A percentile compares a stretch with the other conserved stretches of the same genome.
These are phyloP conservation scores for Aspergillus terreus DNA, from an alignment of 2,329 filamentous ascomycete species.

Conservation along the genomic window DNA sequence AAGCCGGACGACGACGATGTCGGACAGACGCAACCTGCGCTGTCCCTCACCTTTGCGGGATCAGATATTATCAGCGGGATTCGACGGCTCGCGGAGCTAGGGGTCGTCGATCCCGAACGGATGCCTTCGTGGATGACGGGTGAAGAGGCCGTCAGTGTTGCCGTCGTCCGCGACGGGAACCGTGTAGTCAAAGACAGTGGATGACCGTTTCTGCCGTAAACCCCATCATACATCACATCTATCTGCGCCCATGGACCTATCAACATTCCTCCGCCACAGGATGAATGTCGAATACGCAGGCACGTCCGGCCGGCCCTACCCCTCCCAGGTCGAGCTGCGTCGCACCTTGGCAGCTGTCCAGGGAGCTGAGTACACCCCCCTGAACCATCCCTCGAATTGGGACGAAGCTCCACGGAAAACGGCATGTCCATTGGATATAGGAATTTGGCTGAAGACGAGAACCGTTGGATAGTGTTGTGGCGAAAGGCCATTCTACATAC, in stretches of 20 bases:
- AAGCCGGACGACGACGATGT: slow-evolving; percentile 1
- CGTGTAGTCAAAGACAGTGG: slow-evolving; percentile 19
- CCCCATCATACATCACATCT: background rate
- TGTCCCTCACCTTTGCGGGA: slow-evolving; percentile 65
- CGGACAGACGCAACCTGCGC: slow-evolving; percentile 16
- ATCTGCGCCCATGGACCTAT: background rate
- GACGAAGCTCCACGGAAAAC: too few species aligned
- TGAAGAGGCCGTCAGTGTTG: slow-evolving; percentile 74
- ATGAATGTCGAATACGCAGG: too few species aligned
- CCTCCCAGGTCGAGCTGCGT: too few species aligned
- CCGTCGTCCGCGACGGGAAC: slow-evolving; percentile 61
- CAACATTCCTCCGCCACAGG: background rate
- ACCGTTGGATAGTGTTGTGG: too few species aligned
- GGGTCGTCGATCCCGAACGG: slow-evolving; percentile 65
- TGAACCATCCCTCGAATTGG: too few species aligned
- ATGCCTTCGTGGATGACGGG: slow-evolving; percentile 93
- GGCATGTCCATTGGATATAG: too few species aligned
- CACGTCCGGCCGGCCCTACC: too few species aligned
- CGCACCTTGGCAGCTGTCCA: too few species aligned
- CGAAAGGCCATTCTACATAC: too few species aligned
- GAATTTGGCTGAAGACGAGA: too few species aligned
- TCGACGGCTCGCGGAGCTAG: slow-evolving; percentile 71
- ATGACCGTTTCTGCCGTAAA: slow-evolving; percentile 2
- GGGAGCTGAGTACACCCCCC: too few species aligned
- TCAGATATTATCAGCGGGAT: slow-evolving; percentile 77